Evolutionary conservation across 1,284 basidiomycete species (phyloP).

Genomic region (Coriolopsis trogii): DNA sequence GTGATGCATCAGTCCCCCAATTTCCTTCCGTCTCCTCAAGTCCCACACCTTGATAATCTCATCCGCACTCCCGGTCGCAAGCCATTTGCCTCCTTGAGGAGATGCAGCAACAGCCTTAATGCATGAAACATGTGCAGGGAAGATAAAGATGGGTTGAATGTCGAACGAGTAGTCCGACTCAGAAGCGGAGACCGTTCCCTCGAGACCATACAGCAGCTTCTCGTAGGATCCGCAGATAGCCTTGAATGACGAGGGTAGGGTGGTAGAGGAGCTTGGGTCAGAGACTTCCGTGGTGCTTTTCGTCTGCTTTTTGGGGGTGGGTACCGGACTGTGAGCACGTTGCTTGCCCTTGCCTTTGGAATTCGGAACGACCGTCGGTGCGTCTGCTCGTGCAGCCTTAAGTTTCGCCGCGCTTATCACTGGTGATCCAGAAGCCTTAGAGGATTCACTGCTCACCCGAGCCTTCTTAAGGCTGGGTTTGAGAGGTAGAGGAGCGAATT

Average conservation of each 20-base stretch:
- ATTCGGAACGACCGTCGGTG: conserved; percentile 3
- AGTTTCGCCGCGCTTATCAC: neutral
- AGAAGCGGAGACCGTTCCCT: conserved; percentile 58
- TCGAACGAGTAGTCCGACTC: conserved; percentile 44
- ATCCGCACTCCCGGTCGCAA: conserved; percentile 93
- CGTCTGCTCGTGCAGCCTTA: neutral
- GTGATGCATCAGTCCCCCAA: conserved; percentile 92
- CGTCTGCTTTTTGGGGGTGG: conserved; percentile 9
- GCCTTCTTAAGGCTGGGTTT: conserved; percentile 23
- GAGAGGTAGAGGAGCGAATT: conserved; percentile 6
- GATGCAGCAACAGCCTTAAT: conserved; percentile 89
- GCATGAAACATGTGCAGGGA: conserved; percentile 94
- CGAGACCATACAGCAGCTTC: conserved; percentile 91
- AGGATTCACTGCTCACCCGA: conserved; percentile 1
- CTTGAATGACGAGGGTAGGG: conserved; percentile 68
- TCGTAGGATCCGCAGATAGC: conserved; percentile 93
- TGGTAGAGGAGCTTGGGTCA: conserved; percentile 18
- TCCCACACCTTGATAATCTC: conserved; percentile 99
- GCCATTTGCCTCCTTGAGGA: conserved; percentile 89
- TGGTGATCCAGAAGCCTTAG: conserved; percentile 1
- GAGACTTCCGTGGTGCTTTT: neutral
- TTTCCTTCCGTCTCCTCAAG: conserved; percentile 84
- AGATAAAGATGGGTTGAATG: conserved; percentile 89
- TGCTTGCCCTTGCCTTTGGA: conserved; percentile 28
- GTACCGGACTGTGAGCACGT: conserved; percentile 14